phyloP scores from a whole-genome alignment of 768 basidiomycete species.

The Agaricus blazei region DNA sequence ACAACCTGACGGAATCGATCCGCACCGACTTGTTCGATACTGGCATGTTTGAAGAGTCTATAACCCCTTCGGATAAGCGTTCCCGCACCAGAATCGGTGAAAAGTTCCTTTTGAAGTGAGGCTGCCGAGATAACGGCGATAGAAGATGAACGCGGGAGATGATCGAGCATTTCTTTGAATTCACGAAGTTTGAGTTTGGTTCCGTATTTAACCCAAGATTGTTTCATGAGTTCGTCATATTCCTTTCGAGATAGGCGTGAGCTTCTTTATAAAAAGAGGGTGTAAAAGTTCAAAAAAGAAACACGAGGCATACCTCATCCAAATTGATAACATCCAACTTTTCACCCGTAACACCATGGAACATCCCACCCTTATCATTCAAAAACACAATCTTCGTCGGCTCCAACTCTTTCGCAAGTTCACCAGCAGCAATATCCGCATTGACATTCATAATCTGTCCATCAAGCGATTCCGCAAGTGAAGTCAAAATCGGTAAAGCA shows the following conservation, averaged over 20 bases:
- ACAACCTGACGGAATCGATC: slow-evolving; percentile 94
- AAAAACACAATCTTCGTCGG: slow-evolving; percentile 98
- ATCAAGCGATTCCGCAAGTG: slow-evolving; percentile 88
- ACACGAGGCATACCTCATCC: slow-evolving; percentile 64
- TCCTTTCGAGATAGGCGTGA: slow-evolving; percentile 46
- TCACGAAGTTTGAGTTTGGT: slow-evolving; percentile 99
- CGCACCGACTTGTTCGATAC: slow-evolving; percentile 79
- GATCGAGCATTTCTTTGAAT: slow-evolving; percentile 97
- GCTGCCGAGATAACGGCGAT: slow-evolving; percentile 96
- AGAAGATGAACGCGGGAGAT: slow-evolving; percentile 95
- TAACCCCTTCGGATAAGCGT: slow-evolving; percentile 98
- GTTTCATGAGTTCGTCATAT: slow-evolving; percentile 94
- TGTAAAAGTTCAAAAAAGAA: neutral
- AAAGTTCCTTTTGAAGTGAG: slow-evolving; percentile 94
- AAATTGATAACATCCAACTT: slow-evolving; percentile 96
- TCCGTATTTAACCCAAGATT: slow-evolving; percentile 98
- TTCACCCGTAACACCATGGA: slow-evolving; percentile 95
- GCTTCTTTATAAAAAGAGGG: no score
- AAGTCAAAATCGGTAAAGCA: slow-evolving; percentile 92
- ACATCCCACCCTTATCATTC: slow-evolving; percentile 97
- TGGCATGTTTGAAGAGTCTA: slow-evolving; percentile 89
- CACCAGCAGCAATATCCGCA: slow-evolving; percentile 97
- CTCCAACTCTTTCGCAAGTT: slow-evolving; percentile 95
- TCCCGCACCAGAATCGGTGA: slow-evolving; percentile 96
- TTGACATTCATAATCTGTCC: slow-evolving; percentile 99